Percentiles rank a stretch among this genome's conserved stretches.
These are phyloP conservation scores for Astrothelium macrocarpum DNA, from an alignment of 495 filamentous ascomycete genomes.

Conservation along the genomic window DNA sequence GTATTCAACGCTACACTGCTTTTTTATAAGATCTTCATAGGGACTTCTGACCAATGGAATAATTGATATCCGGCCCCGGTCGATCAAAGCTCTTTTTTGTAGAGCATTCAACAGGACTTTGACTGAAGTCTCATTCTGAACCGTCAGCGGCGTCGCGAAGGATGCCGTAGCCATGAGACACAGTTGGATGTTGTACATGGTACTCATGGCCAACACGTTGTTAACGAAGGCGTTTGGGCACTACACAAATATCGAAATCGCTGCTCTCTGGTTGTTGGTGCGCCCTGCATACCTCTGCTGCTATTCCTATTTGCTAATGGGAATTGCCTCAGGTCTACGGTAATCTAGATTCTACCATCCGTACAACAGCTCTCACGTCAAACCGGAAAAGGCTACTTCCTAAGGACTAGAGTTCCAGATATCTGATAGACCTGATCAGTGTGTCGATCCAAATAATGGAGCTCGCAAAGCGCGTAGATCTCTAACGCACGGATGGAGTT, in stretches of 20 bases:
- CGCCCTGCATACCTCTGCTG: background rate
- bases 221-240: background rate
- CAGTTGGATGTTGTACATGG: background rate
- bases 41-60: background rate
- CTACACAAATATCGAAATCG: background rate
- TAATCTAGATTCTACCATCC: background rate
- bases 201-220: background rate
- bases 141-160: no score
- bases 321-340: background rate
- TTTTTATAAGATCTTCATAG: background rate
- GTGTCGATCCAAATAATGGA: background rate
- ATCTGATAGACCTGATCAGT: background rate
- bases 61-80: background rate
- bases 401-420: background rate
- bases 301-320: background rate
- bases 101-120: no score
- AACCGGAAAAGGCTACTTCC: background rate
- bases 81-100: background rate
- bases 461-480: background rate
- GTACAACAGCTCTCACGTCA: background rate
- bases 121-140: no score
- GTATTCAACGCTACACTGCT: background rate
- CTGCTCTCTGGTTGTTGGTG: background rate
- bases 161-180: no score
- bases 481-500: background rate